Base-by-base conservation (phyloP, 495 filamentous ascomycete species). In the Collariella sp. region DNA sequence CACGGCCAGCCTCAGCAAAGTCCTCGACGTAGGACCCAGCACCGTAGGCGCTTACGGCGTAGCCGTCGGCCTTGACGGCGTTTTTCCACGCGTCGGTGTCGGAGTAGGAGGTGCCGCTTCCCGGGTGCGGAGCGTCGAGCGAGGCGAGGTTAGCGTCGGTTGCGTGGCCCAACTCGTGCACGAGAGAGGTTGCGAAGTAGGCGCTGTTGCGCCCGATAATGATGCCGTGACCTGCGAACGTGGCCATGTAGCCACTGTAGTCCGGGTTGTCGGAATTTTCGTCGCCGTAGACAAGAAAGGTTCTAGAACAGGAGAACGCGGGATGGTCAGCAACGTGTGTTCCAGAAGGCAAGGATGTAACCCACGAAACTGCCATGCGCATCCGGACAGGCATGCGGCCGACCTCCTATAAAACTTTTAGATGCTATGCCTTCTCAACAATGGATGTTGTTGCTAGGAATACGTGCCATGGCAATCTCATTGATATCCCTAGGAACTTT, bases 161-260 rank as follows among this genome's bases (percentile, higher is more conserved):
- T 5, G 47, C 48, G 43, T 60, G 57, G 47, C 46, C 48, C 13
- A 36, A 22, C 44, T 60, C 57, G 49, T 60, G 57, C 7, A 60
- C 18, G 22, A 60, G 47, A 11, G 57, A 51, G 16, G 57, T 52
- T 13, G 42, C 19, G 48, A 52, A 60, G 35, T 52, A 60, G 18
- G 26, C 52, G 13, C 2, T 26, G 47, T 41, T 49, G 24, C 53
- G 52, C 18, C 57, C 57, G 4, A 56, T 31, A 36, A 60, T 52
- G 34, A 60, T 19, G n/a, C 57, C 57, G 34, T 56, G 23, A 7
- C 18, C 22, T 1, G 46, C 31, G 2, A 35, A 20, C 2, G 57
- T 46, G 3, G 47, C 57, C 2, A 60, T 56, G 46, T 55, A 55
- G 1, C 52, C 53, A 4, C 12, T 23, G 40, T 52, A 60, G 22